Evolutionary conservation across 352 stramenopile species (phyloP).

Genomic region (Phytopythium litorale): DNA sequence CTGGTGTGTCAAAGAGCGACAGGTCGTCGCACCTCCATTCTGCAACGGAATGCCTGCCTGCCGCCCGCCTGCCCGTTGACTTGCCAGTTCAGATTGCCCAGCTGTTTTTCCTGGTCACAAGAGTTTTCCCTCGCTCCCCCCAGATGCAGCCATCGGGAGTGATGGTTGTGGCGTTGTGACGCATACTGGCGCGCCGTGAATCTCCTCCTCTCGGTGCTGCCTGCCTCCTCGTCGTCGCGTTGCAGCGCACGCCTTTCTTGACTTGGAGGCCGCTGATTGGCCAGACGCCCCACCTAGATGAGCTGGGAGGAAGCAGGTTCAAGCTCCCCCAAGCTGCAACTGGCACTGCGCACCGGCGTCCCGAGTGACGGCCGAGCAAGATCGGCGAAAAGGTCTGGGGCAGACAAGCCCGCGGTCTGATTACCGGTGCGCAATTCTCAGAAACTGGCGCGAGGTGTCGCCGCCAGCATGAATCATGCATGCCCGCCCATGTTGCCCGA

Average conservation of each 20-base stretch:
- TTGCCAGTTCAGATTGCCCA: not conserved
- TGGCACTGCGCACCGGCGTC: not conserved
- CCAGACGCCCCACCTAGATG: not conserved
- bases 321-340: slow-evolving; percentile 5
- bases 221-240: slow-evolving; percentile 19
- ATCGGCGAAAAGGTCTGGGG: not conserved
- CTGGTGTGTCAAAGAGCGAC: not conserved
- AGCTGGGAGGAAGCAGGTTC: slow-evolving; percentile 7
- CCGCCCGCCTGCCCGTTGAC: not conserved
- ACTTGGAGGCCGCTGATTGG: slow-evolving; percentile 5
- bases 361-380: not conserved
- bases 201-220: not conserved
- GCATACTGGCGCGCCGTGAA: not conserved
- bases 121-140: slow-evolving; percentile 5
- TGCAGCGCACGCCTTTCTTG: slow-evolving; percentile 22
- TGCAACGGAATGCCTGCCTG: not conserved
- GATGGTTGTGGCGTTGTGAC: slow-evolving; percentile 41
- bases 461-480: not conserved
- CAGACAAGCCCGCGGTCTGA: not conserved
- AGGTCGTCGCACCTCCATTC: not conserved
- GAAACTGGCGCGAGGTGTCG: not conserved
- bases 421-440: not conserved
- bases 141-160: slow-evolving; percentile 15
- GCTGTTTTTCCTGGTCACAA: slow-evolving; percentile 1
- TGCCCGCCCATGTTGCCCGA: not conserved